phyloP scores from a whole-genome alignment of 2,329 filamentous ascomycete species.

The Pseudogymnoascus sp. region DNA sequence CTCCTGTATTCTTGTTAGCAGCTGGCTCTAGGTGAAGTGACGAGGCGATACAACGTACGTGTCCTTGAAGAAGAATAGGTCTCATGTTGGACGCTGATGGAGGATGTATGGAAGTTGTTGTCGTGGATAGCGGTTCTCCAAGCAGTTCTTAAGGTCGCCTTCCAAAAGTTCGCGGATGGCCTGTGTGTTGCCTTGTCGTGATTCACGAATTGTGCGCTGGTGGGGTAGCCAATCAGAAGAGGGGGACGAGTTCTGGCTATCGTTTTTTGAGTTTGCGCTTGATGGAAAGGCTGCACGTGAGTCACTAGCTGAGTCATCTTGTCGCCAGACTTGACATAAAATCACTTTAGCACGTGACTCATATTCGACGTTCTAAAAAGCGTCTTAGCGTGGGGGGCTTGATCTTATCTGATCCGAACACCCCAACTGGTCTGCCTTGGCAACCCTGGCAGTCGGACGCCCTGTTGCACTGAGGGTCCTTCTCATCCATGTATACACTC shows the following conservation, averaged over 20 bases:
- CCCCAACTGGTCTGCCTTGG: not conserved
- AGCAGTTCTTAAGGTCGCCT: constrained; percentile 1
- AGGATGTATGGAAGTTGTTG: constrained; percentile 2
- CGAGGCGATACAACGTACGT: constrained; percentile 48
- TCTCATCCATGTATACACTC: not conserved
- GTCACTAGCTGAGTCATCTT: constrained; percentile 3
- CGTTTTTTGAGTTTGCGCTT: constrained; percentile 1
- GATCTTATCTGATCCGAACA: not conserved
- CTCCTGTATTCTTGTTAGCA: constrained; percentile 48
- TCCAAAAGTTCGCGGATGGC: constrained; percentile 7
- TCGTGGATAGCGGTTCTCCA: constrained; percentile 3
- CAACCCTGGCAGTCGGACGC: not conserved
- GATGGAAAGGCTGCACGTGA: constrained; percentile 5
- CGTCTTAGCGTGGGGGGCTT: not conserved
- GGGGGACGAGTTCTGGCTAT: not conserved
- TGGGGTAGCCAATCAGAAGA: constrained; percentile 8
- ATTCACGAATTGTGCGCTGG: constrained; percentile 10
- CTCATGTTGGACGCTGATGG: constrained; percentile 62
- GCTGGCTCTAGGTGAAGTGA: not conserved
- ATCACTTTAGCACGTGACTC: not conserved
- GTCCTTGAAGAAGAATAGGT: constrained; percentile 90
- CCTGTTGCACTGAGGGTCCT: too few relatives aligned
- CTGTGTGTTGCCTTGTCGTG: constrained; percentile 8
- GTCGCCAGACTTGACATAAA: not conserved
- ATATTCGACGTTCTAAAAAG: not conserved